A percentile compares a stretch with the other conserved stretches of the same genome.
Conservation (phyloP, 169 alveolate genomes). For the Plasmodium relictum region DNA sequence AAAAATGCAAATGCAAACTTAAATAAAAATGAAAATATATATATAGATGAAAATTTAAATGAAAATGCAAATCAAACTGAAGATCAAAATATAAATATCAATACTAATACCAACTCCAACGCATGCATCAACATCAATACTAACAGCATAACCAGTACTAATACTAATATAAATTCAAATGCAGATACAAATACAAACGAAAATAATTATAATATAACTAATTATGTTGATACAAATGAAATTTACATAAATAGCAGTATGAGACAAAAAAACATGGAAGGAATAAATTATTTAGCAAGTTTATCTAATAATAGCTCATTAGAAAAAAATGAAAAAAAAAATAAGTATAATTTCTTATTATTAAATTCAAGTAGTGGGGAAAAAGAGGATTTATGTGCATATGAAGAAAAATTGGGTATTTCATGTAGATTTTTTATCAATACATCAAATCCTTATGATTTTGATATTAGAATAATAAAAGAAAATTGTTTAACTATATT, state of each 20-base stretch:
- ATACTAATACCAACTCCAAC: no score
- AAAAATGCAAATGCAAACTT: no score
- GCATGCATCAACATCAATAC: no score
- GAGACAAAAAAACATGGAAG: not conserved
- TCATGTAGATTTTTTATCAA: slow-evolving; percentile 55
- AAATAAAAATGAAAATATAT: no score
- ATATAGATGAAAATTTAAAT: no score
- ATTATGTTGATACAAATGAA: slow-evolving; percentile 4
- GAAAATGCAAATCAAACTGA: no score
- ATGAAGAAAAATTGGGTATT: slow-evolving; percentile 36
- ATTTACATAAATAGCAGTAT: not conserved
- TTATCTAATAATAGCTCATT: not conserved
- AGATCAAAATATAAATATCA: no score
- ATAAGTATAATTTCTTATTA: not conserved
- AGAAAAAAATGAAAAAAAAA: not conserved
- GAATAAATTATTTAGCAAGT: not conserved
- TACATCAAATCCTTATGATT: slow-evolving; percentile 40
- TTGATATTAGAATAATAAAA: slow-evolving; percentile 43
- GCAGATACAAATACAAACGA: no score
- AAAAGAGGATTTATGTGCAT: not conserved
- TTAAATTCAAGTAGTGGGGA: not conserved
- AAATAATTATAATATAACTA: not conserved
- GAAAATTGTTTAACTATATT: slow-evolving; percentile 59
- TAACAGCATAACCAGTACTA: no score
- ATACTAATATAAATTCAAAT: no score